Evolutionary conservation across 2,329 filamentous ascomycete species (phyloP).

Genomic region (Septoria petroselini): DNA sequence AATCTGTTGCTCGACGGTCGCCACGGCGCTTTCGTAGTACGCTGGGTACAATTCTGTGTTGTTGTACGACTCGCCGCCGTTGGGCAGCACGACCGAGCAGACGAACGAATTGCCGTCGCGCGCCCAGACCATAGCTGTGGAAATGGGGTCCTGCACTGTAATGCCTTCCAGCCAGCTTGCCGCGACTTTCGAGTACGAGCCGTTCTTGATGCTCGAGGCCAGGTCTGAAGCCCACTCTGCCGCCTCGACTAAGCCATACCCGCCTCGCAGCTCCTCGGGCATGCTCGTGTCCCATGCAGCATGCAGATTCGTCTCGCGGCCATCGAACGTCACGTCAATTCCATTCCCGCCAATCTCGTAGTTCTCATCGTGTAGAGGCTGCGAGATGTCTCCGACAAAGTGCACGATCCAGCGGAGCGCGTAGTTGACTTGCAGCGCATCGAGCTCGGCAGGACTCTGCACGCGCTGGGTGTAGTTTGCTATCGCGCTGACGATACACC

Average conservation of each 20-base stretch:
- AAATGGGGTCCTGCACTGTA: conserved; percentile 38
- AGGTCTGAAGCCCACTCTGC: conserved; percentile 41
- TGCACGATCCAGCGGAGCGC: conserved; percentile 52
- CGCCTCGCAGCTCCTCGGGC: conserved; percentile 43
- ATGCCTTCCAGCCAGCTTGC: conserved; percentile 41
- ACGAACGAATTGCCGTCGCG: conserved; percentile 44
- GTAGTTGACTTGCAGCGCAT: conserved; percentile 38
- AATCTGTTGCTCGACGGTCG: conserved; percentile 44
- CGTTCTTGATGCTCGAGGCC: conserved; percentile 40
- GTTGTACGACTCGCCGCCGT: conserved; percentile 39
- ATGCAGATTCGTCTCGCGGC: conserved; percentile 44
- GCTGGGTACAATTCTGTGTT: conserved; percentile 38
- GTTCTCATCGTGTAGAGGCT: conserved; percentile 62
- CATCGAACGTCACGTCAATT: conserved; percentile 46
- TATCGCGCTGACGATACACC: conserved; percentile 54
- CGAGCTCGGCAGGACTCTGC: conserved; percentile 30
- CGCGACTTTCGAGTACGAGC: conserved; percentile 38
- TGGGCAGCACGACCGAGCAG: conserved; percentile 43
- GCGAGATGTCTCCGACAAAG: conserved; percentile 63
- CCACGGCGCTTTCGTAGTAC: conserved; percentile 39
- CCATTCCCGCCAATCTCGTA: conserved; percentile 45
- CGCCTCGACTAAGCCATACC: conserved; percentile 41
- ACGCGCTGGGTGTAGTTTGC: conserved; percentile 51
- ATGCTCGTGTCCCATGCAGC: conserved; percentile 47
- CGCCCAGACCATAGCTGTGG: conserved; percentile 44